phyloP scores from a whole-genome alignment of 148 eudicot genomes.

The Dysphania ambrosioides region DNA sequence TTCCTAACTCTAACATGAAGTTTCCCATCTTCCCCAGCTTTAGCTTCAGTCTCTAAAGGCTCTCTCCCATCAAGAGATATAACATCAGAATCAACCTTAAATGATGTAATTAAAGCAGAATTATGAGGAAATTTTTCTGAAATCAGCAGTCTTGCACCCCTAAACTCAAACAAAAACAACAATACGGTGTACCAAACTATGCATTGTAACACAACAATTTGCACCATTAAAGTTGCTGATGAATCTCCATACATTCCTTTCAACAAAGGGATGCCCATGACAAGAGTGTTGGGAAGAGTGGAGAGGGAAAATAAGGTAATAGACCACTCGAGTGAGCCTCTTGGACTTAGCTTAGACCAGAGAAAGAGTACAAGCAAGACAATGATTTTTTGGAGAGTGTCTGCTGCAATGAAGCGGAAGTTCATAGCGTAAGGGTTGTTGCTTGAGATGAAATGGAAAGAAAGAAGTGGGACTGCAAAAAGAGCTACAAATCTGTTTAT shows the following conservation, averaged over 20 bases:
- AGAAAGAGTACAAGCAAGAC: slow-evolving; percentile 46
- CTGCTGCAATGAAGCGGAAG: slow-evolving; percentile 77
- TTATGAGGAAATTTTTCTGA: slow-evolving; percentile 73
- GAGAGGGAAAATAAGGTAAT: slow-evolving; percentile 74
- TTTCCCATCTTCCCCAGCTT: slow-evolving; percentile 69
- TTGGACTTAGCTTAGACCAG: slow-evolving; percentile 51
- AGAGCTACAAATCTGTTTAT: slow-evolving; percentile 79
- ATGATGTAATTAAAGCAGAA: slow-evolving; percentile 58
- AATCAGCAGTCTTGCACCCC: slow-evolving; percentile 67
- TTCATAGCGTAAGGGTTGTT: slow-evolving; percentile 83
- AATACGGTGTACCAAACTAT: slow-evolving; percentile 81
- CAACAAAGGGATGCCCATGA: slow-evolving; percentile 79
- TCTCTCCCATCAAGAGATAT: slow-evolving; percentile 67
- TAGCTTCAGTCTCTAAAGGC: slow-evolving; percentile 61
- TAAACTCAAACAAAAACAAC: slow-evolving; percentile 72
- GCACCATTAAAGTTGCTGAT: slow-evolving; percentile 71
- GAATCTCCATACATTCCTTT: slow-evolving; percentile 78
- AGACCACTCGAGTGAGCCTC: slow-evolving; percentile 75
- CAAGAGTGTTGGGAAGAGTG: slow-evolving; percentile 77
- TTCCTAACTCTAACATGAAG: slow-evolving; percentile 72
- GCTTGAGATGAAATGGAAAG: slow-evolving; percentile 74
- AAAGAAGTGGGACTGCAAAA: slow-evolving; percentile 75
- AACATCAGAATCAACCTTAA: slow-evolving; percentile 66
- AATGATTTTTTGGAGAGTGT: slow-evolving; percentile 67
- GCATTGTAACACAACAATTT: slow-evolving; percentile 74